Conservation (phyloP, 2,329 filamentous ascomycete species). For the Pseudocercospora ulei region DNA sequence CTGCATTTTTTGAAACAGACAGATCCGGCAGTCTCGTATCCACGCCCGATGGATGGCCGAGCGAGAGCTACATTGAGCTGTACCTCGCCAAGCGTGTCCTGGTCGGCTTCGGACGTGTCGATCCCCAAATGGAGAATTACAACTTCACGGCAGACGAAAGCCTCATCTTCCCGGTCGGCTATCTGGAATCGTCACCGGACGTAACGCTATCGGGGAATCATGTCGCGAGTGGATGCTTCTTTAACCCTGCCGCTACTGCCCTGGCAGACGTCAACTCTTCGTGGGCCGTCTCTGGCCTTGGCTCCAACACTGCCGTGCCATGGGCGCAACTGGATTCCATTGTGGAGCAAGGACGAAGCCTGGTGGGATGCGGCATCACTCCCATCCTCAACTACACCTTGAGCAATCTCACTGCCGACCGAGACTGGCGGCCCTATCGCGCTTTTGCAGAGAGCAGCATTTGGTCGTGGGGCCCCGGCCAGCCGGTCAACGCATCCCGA, state of each 20-base stretch:
- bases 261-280: conserved; percentile 45
- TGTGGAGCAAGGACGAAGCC: conserved; percentile 32
- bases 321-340: conserved; percentile 19
- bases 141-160: conserved; percentile 45
- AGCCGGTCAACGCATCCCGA: conserved; percentile 45
- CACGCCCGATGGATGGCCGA: conserved; percentile 55
- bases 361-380: conserved; percentile 52
- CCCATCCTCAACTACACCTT: conserved; percentile 51
- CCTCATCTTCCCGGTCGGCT: conserved; percentile 45
- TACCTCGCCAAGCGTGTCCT: conserved; percentile 46
- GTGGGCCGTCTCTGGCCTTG: conserved; percentile 40
- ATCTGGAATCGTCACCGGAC: conserved; percentile 37
- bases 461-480: conserved; percentile 52
- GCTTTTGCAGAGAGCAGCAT: conserved; percentile 44
- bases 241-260: conserved; percentile 36
- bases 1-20: conserved; percentile 45
- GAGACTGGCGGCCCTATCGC: conserved; percentile 43
- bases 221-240: conserved; percentile 48
- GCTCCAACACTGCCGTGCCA: conserved; percentile 15
- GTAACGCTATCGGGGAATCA: conserved; percentile 33
- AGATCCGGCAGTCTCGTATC: conserved; percentile 33
- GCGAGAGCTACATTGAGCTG: conserved; percentile 50
- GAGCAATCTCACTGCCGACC: conserved; percentile 44
- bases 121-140: conserved; percentile 49
- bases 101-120: conserved; percentile 48